These are phyloP conservation scores for Suhomyces atakaporum DNA, from an alignment of 1,139 yeast genomes.

Conservation along the genomic window DNA sequence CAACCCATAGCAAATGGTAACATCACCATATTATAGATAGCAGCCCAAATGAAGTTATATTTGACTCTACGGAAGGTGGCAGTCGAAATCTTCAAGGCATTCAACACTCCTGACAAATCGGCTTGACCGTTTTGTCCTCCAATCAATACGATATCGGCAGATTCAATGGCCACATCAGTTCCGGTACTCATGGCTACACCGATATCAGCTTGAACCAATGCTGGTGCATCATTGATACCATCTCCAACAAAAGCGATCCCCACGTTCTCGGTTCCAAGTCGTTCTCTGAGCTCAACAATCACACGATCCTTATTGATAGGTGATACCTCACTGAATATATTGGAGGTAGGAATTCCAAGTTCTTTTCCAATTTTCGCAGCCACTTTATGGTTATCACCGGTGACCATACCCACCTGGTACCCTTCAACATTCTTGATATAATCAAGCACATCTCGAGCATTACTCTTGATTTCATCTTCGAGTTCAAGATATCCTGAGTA, in stretches of 20 bases:
- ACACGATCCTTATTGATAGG: conserved; percentile 78
- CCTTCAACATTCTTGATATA: conserved; percentile 53
- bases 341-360: conserved; percentile 64
- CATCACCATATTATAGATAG: conserved; percentile 82
- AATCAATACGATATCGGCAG: conserved; percentile 86
- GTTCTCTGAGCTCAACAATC: conserved; percentile 57
- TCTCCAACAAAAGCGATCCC: conserved; percentile 90
- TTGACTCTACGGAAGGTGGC: conserved; percentile 76
- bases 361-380: conserved; percentile 66
- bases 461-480: conserved; percentile 68
- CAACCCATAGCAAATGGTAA: conserved; percentile 96
- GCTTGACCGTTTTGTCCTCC: conserved; percentile 29
- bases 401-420: conserved; percentile 79
- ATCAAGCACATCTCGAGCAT: conserved; percentile 61
- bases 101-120: conserved; percentile 64
- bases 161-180: conserved; percentile 93
- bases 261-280: conserved; percentile 34
- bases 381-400: conserved; percentile 76
- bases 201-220: conserved; percentile 81
- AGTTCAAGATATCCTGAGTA: conserved; percentile 69
- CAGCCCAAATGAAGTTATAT: conserved; percentile 82
- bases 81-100: conserved; percentile 72
- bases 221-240: conserved; percentile 97
- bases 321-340: conserved; percentile 74
- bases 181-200: conserved; percentile 94